Base-by-base conservation (phyloP, 2,329 filamentous ascomycete species). In the Botryotinia calthae region DNA sequence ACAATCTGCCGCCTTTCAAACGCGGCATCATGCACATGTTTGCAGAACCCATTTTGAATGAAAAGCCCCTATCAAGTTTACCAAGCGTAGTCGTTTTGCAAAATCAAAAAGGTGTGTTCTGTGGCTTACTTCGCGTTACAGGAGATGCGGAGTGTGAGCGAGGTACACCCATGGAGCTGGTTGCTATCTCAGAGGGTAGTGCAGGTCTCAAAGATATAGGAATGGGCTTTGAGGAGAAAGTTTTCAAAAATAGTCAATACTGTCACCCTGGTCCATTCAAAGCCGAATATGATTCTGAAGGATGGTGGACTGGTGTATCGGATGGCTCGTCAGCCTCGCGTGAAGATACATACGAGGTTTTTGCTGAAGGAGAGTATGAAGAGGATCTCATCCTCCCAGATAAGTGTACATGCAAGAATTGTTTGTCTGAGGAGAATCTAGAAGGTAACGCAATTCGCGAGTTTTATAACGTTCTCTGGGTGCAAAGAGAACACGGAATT, bases 41-140 rank as follows among this genome's bases (percentile, higher is more conserved):
- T 12, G 14, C 51, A 12, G 25, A 54, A 28, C 25, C 51, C 14
- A 2, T 54, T 54, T 1, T 54, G n/a, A 54, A 54, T 16, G 51
- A 54, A 54, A 54, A 8, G 25, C 51, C 6, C 0, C n/a, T 54
- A 5, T 1, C n/a, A 54, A 16, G 12, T 18, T 18, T 28, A 1
- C 6, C 25, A 28, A 1, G 51, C 0, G 25, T 54, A 2, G 1
- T 54, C 0, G n/a, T 54, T 28, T 25, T 54, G 25, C 51, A 4
- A 54, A 54, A n/a, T 28, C 51, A 4, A 7, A 28, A 16, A 54
- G n/a, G n/a, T 28, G 12, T 3, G 1, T 28, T 54, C 51, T 16
- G 1, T 16, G 25, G 51, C 0, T 1, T 54, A 2, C 0, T 28
- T 0, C n/a, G 51, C n/a, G 2, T 28, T 6, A 54, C n/a, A 16